Evolutionary conservation across 2,329 filamentous ascomycete species (phyloP).

Genomic region (Rugonectria rugulosa): DNA sequence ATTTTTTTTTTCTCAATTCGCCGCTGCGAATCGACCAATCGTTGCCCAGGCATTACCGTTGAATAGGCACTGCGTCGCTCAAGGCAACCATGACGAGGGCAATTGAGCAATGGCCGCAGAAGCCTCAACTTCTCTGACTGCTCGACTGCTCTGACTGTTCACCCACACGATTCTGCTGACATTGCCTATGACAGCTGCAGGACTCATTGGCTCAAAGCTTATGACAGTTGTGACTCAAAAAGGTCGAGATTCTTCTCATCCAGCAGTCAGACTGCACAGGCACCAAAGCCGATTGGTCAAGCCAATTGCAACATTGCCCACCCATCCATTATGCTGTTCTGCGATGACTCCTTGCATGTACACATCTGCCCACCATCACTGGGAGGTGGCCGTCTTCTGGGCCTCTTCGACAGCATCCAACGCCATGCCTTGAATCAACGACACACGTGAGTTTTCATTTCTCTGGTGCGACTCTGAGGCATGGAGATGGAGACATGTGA

Average conservation of each 20-base stretch:
- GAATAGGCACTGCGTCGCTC: constrained; percentile 3
- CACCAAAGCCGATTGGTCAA: constrained; percentile 12
- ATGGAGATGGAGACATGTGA: constrained; percentile 1
- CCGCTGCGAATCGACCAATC: constrained; percentile 28
- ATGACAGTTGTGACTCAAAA: constrained; percentile 16
- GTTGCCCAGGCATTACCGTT: constrained; percentile 31
- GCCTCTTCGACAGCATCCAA: neutral
- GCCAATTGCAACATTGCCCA: neutral
- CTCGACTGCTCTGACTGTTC: too few relatives aligned
- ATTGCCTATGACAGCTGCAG: constrained; percentile 1
- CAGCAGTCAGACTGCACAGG: neutral
- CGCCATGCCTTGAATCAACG: neutral
- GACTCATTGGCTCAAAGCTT: neutral
- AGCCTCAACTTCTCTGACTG: neutral
- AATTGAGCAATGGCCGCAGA: constrained; percentile 4
- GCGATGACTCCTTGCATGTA: constrained; percentile 7
- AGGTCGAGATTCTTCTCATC: constrained; percentile 7
- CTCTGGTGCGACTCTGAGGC: constrained; percentile 1
- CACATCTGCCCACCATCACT: constrained; percentile 2
- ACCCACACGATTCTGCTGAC: too few relatives aligned
- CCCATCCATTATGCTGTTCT: constrained; percentile 7
- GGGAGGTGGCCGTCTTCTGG: neutral
- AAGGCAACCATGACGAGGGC: constrained; percentile 2
- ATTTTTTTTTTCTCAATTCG: constrained; percentile 21
- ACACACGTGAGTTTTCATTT: constrained; percentile 7